Conservation (phyloP, 208 protist genomes). For the Jaenimonas drosophilae region DNA sequence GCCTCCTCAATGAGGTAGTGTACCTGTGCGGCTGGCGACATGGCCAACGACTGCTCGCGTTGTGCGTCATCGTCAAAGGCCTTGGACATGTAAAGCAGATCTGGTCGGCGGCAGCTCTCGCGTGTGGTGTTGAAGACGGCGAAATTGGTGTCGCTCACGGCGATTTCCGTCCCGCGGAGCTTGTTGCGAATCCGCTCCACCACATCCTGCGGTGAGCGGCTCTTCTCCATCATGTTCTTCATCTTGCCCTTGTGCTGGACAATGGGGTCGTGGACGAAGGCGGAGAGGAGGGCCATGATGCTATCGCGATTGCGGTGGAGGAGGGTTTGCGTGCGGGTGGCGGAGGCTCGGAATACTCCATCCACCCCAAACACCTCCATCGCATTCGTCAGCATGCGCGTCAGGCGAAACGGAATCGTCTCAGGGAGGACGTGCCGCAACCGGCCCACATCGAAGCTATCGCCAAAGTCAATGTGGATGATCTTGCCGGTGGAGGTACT, state of each 20-base stretch:
- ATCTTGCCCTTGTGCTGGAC: constrained; percentile 96
- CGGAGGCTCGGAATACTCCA: constrained; percentile 97
- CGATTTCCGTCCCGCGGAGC: constrained; percentile 97
- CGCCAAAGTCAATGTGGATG: constrained; percentile 99
- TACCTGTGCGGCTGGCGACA: constrained; percentile 67
- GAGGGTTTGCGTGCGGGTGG: constrained; percentile 94
- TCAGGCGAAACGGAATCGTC: constrained; percentile 99
- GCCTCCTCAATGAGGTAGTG: constrained; percentile 84
- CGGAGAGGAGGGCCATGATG: constrained; percentile 99
- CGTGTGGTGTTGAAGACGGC: constrained; percentile 72
- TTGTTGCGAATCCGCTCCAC: constrained; percentile 97
- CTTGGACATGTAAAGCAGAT: constrained; percentile 87
- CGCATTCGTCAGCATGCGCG: constrained; percentile 98
- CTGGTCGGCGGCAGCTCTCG: constrained; percentile 64
- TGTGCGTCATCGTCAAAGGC: constrained; percentile 73
- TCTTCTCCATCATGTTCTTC: constrained; percentile 95
- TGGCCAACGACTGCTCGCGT: constrained; percentile 28
- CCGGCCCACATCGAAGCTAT: constrained; percentile 99
- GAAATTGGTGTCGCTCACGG: constrained; percentile 40
- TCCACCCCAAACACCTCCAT: constrained; percentile 99
- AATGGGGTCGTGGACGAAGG: constrained; percentile 99
- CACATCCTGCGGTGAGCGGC: constrained; percentile 83
- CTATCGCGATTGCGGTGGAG: constrained; percentile 97
- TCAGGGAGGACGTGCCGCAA: constrained; percentile 98
- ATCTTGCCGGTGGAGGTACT: constrained; percentile 97